These are phyloP conservation scores for Glaciozyma antarctica DNA, from an alignment of 768 basidiomycete species.

Conservation along the genomic window DNA sequence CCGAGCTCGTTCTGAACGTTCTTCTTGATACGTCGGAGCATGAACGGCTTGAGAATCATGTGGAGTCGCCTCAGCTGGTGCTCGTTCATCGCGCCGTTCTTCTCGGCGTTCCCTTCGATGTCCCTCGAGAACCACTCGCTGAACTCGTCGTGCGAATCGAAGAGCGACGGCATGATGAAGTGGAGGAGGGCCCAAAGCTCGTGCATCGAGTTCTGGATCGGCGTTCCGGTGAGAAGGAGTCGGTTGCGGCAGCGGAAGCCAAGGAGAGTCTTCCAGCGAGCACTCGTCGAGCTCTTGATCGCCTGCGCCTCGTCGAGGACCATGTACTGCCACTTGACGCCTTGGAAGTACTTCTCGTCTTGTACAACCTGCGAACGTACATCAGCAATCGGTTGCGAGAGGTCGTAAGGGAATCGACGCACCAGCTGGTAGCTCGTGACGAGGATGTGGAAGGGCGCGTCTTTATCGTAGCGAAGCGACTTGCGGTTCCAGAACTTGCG, in stretches of 20 bases:
- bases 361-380: constrained; percentile 61
- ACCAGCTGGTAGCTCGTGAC: constrained; percentile 96
- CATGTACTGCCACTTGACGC: constrained; percentile 99
- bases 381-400: not conserved
- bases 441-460: constrained; percentile 91
- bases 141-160: constrained; percentile 98
- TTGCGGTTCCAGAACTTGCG: constrained; percentile 98
- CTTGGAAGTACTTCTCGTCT: constrained; percentile 96
- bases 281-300: constrained; percentile 93
- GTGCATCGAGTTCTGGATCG: constrained; percentile 99
- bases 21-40: constrained; percentile 91
- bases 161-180: constrained; percentile 99
- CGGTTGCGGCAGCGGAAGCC: constrained; percentile 94
- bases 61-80: constrained; percentile 89
- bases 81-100: constrained; percentile 79
- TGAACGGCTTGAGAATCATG: constrained; percentile 99
- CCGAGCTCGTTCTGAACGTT: constrained; percentile 99
- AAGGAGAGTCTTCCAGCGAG: constrained; percentile 92
- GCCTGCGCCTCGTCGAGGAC: constrained; percentile 99
- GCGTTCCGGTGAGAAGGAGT: constrained; percentile 88
- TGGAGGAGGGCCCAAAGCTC: constrained; percentile 97
- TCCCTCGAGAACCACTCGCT: constrained; percentile 99
- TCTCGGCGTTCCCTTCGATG: constrained; percentile 84
- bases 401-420: constrained; percentile 35
- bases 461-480: constrained; percentile 86